phyloP scores from a whole-genome alignment of 371 early-diverging fungal species.

The Phascolomyces articulosus region DNA sequence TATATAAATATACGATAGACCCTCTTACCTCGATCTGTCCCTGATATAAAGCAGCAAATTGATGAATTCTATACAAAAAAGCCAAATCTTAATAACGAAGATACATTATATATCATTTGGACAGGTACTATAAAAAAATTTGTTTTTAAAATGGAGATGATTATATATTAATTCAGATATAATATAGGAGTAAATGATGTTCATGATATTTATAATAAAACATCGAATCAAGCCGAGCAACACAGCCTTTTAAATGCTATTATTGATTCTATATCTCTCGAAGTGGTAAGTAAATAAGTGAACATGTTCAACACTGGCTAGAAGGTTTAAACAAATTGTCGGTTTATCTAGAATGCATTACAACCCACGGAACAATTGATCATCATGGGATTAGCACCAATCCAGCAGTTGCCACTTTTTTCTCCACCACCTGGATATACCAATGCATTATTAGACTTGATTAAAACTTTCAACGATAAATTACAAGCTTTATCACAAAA shows the following conservation, averaged over 20 bases:
- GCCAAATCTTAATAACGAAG: too few relatives aligned
- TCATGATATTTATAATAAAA: conserved; percentile 27
- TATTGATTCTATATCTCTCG: conserved; percentile 8
- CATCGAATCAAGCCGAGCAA: not conserved
- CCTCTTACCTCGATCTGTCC: conserved; percentile 7
- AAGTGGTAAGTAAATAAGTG: too few relatives aligned
- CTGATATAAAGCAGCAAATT: conserved; percentile 15
- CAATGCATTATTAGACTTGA: not conserved
- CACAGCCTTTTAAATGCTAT: not conserved
- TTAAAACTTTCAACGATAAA: not conserved
- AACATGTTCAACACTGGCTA: too few relatives aligned
- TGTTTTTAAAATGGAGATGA: too few relatives aligned
- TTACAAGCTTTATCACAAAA: not conserved
- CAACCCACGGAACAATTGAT: conserved; percentile 4
- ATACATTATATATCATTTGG: conserved; percentile 12
- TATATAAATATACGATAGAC: not conserved
- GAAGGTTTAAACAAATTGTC: not conserved
- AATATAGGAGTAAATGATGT: conserved; percentile 28
- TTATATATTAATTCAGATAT: not conserved
- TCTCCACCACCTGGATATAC: not conserved
- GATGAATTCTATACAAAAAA: not conserved
- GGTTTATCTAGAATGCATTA: not conserved
- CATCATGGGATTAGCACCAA: conserved; percentile 20
- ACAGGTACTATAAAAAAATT: conserved; percentile 4
- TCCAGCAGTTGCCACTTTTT: conserved; percentile 18